These are phyloP conservation scores for Hypericum perforatum DNA, from an alignment of 345 rosid species.

Conservation along the genomic window DNA sequence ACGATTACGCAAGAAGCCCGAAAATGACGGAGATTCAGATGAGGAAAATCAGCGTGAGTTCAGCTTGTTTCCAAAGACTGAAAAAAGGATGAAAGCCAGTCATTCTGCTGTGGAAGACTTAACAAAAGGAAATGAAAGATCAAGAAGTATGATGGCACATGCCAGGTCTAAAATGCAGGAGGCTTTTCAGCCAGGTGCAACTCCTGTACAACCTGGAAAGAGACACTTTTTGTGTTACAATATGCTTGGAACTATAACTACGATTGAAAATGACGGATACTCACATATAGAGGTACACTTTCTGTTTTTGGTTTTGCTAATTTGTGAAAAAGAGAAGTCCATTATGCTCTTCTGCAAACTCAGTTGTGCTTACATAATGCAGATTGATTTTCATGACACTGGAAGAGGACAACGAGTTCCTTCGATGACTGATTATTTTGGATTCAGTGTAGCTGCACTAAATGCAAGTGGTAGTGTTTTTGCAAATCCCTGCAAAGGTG, in stretches of 20 bases:
- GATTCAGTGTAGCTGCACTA: conserved; percentile 89
- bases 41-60: conserved; percentile 38
- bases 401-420: conserved; percentile 88
- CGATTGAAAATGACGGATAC: conserved; percentile 79
- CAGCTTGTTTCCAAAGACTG: conserved; percentile 30
- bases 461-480: conserved; percentile 86
- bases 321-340: not conserved
- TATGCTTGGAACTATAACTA: conserved; percentile 84
- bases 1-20: conserved; percentile 47
- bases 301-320: no score
- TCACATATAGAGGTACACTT: conserved; percentile 77
- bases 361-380: conserved; percentile 18
- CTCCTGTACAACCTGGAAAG: conserved; percentile 63
- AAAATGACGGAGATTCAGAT: conserved; percentile 32
- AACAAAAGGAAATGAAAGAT: conserved; percentile 29
- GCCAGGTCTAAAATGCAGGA: conserved; percentile 63
- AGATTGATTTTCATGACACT: conserved; percentile 97
- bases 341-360: not conserved
- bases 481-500: conserved; percentile 91
- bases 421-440: conserved; percentile 89
- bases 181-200: conserved; percentile 89
- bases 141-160: conserved; percentile 23
- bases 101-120: conserved; percentile 29
- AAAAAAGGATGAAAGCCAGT: conserved; percentile 27
- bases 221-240: conserved; percentile 84